Conservation (phyloP, 805 yeast genomes). For the Yarrowia divulgata region DNA sequence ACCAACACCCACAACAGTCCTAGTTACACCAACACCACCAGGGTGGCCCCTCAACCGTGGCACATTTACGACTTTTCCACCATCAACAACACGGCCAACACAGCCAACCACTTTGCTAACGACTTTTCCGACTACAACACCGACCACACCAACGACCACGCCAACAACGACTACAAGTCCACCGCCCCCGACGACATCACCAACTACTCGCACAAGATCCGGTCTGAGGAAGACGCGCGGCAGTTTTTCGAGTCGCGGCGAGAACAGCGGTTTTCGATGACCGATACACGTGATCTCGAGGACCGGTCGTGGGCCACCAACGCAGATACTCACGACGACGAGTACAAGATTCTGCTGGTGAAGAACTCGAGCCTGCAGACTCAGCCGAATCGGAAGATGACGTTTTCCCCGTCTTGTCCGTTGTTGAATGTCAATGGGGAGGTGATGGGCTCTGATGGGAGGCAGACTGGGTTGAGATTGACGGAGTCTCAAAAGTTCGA, state of each 20-base stretch:
- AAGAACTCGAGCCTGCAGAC: too few species aligned
- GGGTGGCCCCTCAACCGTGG: not conserved
- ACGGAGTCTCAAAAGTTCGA: too few species aligned
- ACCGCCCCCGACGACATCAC: not conserved
- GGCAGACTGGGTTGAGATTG: too few species aligned
- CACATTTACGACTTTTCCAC: not conserved
- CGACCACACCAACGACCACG: not conserved
- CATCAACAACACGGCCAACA: not conserved
- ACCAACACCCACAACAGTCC: too few species aligned
- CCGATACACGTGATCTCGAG: not conserved
- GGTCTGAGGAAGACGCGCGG: not conserved
- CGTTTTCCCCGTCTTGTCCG: not conserved
- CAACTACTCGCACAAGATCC: not conserved
- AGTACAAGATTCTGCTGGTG: not conserved
- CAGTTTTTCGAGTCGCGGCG: not conserved
- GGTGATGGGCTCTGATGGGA: not conserved
- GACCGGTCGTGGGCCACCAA: not conserved
- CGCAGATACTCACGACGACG: not conserved
- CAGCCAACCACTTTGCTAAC: not conserved
- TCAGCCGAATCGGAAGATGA: not conserved
- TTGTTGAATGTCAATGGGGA: not conserved
- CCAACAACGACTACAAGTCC: not conserved
- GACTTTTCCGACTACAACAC: not conserved
- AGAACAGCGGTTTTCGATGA: not conserved
- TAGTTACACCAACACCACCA: too few species aligned